These are phyloP conservation scores for Persicaria maculosa DNA, from an alignment of 148 eudicot genomes.

Conservation along the genomic window DNA sequence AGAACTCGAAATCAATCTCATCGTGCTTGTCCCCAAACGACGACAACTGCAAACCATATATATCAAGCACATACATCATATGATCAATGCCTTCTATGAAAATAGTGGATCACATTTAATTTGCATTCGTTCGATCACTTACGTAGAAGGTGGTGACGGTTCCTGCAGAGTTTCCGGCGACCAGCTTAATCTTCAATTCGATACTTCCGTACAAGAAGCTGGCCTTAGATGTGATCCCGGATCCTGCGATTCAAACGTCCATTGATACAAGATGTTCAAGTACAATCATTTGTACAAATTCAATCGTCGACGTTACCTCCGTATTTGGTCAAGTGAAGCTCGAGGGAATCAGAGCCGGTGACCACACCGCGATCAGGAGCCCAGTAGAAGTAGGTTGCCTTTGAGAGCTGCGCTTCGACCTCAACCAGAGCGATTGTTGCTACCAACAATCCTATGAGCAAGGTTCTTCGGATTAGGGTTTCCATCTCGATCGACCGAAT, in stretches of 20 bases:
- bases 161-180: constrained; percentile 28
- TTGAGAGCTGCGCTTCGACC: constrained; percentile 6
- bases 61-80: constrained; percentile 13
- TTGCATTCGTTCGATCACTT: not conserved
- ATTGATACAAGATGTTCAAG: no score
- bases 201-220: constrained; percentile 22
- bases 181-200: constrained; percentile 23
- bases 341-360: constrained; percentile 12
- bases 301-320: not conserved
- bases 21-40: constrained; percentile 12
- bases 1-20: constrained; percentile 33
- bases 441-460: not conserved
- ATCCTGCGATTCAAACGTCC: constrained; percentile 21
- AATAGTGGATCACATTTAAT: not conserved
- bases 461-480: not conserved
- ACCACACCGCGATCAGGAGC: constrained; percentile 12
- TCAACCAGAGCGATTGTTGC: not conserved
- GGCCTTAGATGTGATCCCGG: constrained; percentile 24
- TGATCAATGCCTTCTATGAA: not conserved
- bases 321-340: constrained; percentile 13
- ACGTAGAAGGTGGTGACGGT: constrained; percentile 28
- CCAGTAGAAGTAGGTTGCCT: constrained; percentile 17
- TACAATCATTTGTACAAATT: not conserved
- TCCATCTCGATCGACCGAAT: not conserved
- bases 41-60: not conserved